Conservation (phyloP, 2,329 filamentous ascomycete species). For the Colletotrichum salicis region DNA sequence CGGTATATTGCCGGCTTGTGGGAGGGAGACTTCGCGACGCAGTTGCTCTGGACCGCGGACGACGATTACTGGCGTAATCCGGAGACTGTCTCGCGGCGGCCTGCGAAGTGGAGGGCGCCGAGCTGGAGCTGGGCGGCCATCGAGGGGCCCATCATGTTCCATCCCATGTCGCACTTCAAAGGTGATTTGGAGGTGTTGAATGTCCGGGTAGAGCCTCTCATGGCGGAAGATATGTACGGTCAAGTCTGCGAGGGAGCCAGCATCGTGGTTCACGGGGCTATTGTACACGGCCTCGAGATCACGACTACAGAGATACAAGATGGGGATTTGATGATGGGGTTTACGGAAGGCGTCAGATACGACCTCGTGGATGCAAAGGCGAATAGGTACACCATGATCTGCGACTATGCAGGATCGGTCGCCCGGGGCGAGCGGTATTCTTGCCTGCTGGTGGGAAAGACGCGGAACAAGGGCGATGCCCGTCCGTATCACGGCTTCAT, state of each 20-base stretch:
- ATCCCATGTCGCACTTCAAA: neutral
- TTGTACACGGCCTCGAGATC: neutral
- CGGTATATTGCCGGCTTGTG: neutral
- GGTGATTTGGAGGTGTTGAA: neutral
- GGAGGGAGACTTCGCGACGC: neutral
- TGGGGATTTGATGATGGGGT: neutral
- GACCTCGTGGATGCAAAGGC: neutral
- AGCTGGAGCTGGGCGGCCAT: neutral
- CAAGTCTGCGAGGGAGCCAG: neutral
- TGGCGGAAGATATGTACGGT: neutral
- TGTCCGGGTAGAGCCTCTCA: neutral
- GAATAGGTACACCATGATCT: neutral
- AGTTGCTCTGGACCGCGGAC: neutral
- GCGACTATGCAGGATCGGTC: neutral
- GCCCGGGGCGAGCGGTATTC: neutral
- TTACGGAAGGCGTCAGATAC: neutral
- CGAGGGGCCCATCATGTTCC: neutral
- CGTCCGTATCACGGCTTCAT: neutral
- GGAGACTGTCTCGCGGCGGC: neutral
- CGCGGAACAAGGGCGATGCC: neutral
- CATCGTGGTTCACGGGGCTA: neutral
- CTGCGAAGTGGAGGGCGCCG: neutral
- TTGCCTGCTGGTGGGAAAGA: neutral
- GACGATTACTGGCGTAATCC: neutral
- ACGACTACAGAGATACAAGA: neutral